Conservation (phyloP, 2,329 filamentous ascomycete species). For the Nigrospora sphaerica region DNA sequence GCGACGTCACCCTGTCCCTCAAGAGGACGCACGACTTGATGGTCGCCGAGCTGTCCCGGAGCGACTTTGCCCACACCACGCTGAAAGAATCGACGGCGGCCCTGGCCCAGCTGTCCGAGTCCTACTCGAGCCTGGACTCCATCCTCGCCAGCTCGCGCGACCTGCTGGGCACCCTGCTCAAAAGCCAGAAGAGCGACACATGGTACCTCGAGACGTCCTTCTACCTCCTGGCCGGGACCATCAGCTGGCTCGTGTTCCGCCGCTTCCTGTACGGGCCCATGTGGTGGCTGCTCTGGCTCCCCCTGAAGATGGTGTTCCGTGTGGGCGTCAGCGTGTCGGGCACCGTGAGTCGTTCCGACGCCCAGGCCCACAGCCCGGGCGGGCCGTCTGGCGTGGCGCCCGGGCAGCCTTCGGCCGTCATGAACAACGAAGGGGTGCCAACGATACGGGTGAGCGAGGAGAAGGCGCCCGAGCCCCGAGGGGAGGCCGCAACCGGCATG, state of each 20-base stretch:
- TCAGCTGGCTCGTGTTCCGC: slow-evolving; percentile 80
- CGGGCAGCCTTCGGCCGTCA: slow-evolving; percentile 11
- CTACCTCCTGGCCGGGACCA: slow-evolving; percentile 70
- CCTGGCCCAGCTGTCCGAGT: slow-evolving; percentile 71
- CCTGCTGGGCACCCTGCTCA: slow-evolving; percentile 70
- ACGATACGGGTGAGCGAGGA: slow-evolving; percentile 40
- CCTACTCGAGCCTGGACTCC: slow-evolving; percentile 71
- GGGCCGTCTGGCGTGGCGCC: slow-evolving; percentile 13
- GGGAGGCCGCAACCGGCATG: slow-evolving; percentile 26
- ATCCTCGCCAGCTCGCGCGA: slow-evolving; percentile 68
- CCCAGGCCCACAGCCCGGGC: slow-evolving; percentile 16
- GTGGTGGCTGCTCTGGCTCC: slow-evolving; percentile 84
- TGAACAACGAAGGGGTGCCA: slow-evolving; percentile 34
- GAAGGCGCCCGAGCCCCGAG: slow-evolving; percentile 11
- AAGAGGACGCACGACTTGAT: slow-evolving; percentile 83
- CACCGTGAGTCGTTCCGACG: slow-evolving; percentile 33
- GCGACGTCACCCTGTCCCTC: slow-evolving; percentile 77
- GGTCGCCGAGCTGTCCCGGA: slow-evolving; percentile 74
- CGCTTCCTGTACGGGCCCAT: slow-evolving; percentile 80
- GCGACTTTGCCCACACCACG: slow-evolving; percentile 84
- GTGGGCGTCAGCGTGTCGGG: slow-evolving; percentile 48
- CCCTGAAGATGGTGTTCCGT: slow-evolving; percentile 61
- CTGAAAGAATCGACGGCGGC: slow-evolving; percentile 78
- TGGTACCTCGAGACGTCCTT: slow-evolving; percentile 95
- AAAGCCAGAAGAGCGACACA: slow-evolving; percentile 90